These are phyloP conservation scores for Penicillium roqueforti DNA, from an alignment of 495 filamentous ascomycete species.

Conservation along the genomic window DNA sequence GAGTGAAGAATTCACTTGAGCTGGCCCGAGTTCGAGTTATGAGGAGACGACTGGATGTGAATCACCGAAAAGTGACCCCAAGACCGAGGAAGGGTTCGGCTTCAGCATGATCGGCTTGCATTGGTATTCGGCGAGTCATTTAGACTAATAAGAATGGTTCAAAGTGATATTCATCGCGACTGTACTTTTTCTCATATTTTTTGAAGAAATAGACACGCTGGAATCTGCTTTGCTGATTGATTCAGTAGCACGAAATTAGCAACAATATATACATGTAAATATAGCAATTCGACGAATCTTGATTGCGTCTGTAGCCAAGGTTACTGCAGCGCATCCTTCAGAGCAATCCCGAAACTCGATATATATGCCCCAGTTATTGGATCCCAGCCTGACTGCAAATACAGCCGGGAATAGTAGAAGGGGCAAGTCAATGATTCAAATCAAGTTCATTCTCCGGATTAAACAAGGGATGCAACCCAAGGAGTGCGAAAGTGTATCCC, in stretches of 20 bases:
- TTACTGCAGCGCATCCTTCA: background rate
- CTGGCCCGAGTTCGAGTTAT: background rate
- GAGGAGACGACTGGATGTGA: background rate
- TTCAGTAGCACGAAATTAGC: too few relatives aligned
- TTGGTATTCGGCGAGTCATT: background rate
- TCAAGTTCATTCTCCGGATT: conserved; percentile 41
- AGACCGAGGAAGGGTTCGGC: background rate
- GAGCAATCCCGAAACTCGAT: background rate
- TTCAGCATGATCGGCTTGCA: background rate
- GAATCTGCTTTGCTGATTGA: too few relatives aligned
- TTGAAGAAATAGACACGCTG: too few relatives aligned
- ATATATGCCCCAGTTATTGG: conserved; percentile 33
- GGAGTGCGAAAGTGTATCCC: conserved; percentile 36
- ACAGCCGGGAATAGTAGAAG: conserved; percentile 30
- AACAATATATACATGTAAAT: too few relatives aligned
- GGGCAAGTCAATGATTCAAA: conserved; percentile 3
- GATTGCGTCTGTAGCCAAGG: background rate
- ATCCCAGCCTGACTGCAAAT: conserved; percentile 18
- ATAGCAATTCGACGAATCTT: too few relatives aligned
- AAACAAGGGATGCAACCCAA: conserved; percentile 50
- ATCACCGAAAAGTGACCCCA: background rate
- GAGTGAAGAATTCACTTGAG: background rate
- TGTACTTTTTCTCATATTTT: background rate
- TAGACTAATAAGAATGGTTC: background rate
- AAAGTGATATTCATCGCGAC: background rate